These are phyloP conservation scores for Kodamaea kakaduensis DNA, from an alignment of 805 yeast genomes.

Conservation along the genomic window DNA sequence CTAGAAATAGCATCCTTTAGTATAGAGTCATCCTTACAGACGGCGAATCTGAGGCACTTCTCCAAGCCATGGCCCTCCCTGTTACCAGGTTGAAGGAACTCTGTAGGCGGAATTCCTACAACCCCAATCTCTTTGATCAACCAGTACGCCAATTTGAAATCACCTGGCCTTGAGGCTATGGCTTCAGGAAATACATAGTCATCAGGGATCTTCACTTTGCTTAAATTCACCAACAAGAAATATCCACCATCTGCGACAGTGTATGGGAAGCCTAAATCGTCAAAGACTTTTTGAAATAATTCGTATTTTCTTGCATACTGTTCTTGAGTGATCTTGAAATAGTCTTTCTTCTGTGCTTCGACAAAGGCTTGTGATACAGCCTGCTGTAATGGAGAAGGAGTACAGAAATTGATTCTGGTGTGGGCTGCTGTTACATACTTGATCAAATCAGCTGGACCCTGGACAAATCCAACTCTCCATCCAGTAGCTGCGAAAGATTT, in stretches of 20 bases:
- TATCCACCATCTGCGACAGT: slow-evolving; percentile 92
- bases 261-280: slow-evolving; percentile 84
- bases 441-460: slow-evolving; percentile 79
- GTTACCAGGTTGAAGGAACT: slow-evolving; percentile 70
- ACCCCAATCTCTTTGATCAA: slow-evolving; percentile 88
- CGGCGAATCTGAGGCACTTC: slow-evolving; percentile 86
- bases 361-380: slow-evolving; percentile 79
- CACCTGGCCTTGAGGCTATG: slow-evolving; percentile 65
- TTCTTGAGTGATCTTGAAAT: slow-evolving; percentile 65
- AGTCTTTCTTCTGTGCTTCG: slow-evolving; percentile 56
- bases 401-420: slow-evolving; percentile 87
- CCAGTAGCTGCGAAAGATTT: slow-evolving; percentile 99
- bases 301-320: slow-evolving; percentile 69
- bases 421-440: slow-evolving; percentile 85
- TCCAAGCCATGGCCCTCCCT: slow-evolving; percentile 66
- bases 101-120: slow-evolving; percentile 97
- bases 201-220: slow-evolving; percentile 73
- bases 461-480: slow-evolving; percentile 96
- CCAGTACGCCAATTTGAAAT: slow-evolving; percentile 90
- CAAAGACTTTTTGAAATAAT: slow-evolving; percentile 72
- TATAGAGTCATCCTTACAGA: slow-evolving; percentile 85
- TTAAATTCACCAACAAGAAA: slow-evolving; percentile 82
- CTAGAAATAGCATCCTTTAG: slow-evolving; percentile 79
- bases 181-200: slow-evolving; percentile 71
- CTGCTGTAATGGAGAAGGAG: slow-evolving; percentile 90